Conservation (phyloP, 2,329 filamentous ascomycete genomes). For the Aspergillus costaricaensis region DNA sequence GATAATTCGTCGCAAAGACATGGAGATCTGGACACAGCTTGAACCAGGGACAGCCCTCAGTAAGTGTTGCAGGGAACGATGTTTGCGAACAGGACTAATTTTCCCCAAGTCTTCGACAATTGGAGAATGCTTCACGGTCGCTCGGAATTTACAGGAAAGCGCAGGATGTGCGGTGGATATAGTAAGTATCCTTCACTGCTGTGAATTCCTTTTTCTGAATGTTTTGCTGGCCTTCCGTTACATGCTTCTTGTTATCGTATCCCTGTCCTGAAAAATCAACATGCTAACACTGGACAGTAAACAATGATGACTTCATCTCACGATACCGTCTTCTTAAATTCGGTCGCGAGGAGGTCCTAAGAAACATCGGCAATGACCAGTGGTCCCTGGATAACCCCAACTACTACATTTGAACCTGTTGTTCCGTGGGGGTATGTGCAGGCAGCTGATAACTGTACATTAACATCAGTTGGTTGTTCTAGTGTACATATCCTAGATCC, state of each 20-base stretch:
- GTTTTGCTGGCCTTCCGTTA: background rate
- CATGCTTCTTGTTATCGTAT: background rate
- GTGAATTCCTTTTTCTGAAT: background rate
- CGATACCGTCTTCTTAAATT: slow-evolving; percentile 73
- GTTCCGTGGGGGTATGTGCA: background rate
- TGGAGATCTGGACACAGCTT: slow-evolving; percentile 80
- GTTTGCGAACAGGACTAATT: slow-evolving; percentile 12
- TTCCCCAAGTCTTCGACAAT: slow-evolving; percentile 78
- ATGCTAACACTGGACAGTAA: slow-evolving; percentile 55
- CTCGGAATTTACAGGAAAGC: slow-evolving; percentile 76
- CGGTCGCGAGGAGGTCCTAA: slow-evolving; percentile 39
- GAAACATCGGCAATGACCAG: slow-evolving; percentile 31
- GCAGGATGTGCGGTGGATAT: slow-evolving; percentile 89
- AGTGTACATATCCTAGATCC: background rate
- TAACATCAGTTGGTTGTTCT: background rate
- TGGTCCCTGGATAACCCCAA: slow-evolving; percentile 12
- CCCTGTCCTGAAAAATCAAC: background rate
- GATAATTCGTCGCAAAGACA: slow-evolving; percentile 65
- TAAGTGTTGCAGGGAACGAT: slow-evolving; percentile 47
- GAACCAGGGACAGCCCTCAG: slow-evolving; percentile 74
- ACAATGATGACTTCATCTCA: slow-evolving; percentile 78
- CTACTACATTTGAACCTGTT: slow-evolving; percentile 12
- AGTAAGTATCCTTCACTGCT: slow-evolving; percentile 57
- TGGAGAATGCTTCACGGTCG: slow-evolving; percentile 92
- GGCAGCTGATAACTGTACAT: background rate